Base-by-base conservation (phyloP, 2,329 filamentous ascomycete genomes). In the Neophaeococcomyces aloes region DNA sequence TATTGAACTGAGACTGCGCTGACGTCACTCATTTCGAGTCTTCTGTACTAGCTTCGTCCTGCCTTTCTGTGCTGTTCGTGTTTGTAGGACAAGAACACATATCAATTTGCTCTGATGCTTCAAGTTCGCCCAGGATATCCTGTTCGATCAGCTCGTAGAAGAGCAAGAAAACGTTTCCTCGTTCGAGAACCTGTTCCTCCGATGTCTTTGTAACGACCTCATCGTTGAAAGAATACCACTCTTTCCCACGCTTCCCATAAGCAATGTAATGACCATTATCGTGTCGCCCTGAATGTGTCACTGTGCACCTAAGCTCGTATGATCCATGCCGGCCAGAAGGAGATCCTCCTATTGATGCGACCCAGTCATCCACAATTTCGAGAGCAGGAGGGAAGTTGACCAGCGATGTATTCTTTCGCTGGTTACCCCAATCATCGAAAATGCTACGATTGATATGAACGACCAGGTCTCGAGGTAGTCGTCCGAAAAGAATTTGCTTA, bases 251-350 rank as follows among this genome's bases (percentile, higher is more conserved):
- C 45, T 82, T 84, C 40, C 86, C 76, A 61, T 91, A 94, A 60
- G 86, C 94, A 30, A 95, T 79, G 55, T 98, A 96, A 64, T 98
- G 91, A 0, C 91, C 91, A 55, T 94, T 94, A 49, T 95, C 87
- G 60, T 96, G 91, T 25, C 83, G 74, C 3, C 91, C 91, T 49
- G 83, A 85, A 59, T 96, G 91, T 1, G 86, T 91, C 7, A 96
- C 76, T 0, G 89, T 83, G 23, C 88, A 86, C 42, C 83, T 77
- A 13, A 96, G 69, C 57, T 85, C 78, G 59, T 94, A 96, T 1
- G 81, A 55, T 42, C 50, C 58, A 43, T 53, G 61, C 31, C 53
- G 48, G 23, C 47, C 71, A 19, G 29, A 15, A 23, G 41, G 27
- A 2, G 78, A 76, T 3, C 44, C 38, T 21, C 4, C 29, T 11